A percentile compares a stretch with the other conserved stretches of the same genome.
Conservation (phyloP, 352 stramenopile species). For the Plasmopara viticola region DNA sequence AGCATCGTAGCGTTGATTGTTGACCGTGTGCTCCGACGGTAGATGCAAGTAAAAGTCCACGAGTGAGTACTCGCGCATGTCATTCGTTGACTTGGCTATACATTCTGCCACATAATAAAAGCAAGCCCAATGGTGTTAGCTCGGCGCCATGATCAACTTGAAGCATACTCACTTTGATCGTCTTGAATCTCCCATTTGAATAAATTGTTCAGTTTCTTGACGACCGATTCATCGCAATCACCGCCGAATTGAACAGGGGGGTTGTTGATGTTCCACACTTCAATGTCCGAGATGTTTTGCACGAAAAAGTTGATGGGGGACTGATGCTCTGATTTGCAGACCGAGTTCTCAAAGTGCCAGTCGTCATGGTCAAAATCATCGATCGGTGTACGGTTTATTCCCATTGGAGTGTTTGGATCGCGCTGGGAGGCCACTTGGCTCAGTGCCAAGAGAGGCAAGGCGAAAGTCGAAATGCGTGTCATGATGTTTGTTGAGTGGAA, state of each 20-base stretch:
- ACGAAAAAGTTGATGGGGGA: conserved; percentile 50
- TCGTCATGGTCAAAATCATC: conserved; percentile 32
- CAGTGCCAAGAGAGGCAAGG: not conserved
- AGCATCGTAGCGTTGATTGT: conserved; percentile 36
- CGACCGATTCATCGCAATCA: conserved; percentile 42
- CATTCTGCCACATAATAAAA: conserved; percentile 25
- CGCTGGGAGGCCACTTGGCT: not conserved
- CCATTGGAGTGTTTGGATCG: conserved; percentile 1
- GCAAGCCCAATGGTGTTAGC: not conserved
- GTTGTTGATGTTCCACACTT: conserved; percentile 32
- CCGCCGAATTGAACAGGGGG: conserved; percentile 45
- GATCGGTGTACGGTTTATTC: conserved; percentile 33
- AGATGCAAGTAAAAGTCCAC: conserved; percentile 50
- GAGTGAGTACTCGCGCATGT: conserved; percentile 39
- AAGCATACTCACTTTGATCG: conserved; percentile 23
- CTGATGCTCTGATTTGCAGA: conserved; percentile 39
- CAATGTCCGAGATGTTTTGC: conserved; percentile 22
- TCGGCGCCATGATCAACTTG: not conserved
- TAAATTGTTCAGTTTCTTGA: conserved; percentile 54
- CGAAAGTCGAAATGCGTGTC: not conserved
- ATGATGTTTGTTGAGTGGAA: not conserved
- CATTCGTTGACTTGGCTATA: conserved; percentile 42
- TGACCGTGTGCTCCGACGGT: conserved; percentile 40
- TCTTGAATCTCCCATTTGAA: conserved; percentile 53
- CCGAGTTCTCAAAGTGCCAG: conserved; percentile 32